Base-by-base conservation (phyloP, 2,329 filamentous ascomycete genomes). In the Talaromyces sp. region DNA sequence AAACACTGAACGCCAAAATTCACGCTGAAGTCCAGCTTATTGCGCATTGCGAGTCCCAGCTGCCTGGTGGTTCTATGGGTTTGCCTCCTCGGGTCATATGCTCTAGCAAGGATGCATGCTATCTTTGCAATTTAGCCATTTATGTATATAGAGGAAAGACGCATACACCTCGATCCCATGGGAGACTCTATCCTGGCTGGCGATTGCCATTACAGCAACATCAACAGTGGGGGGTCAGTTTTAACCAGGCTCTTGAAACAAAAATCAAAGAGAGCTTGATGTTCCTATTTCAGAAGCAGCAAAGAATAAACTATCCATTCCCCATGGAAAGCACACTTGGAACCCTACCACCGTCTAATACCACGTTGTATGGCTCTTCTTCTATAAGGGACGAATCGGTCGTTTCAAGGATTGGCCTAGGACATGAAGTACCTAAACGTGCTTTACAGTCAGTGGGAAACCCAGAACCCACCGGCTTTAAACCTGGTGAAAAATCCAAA, bases 71-170 rank as follows among this genome's bases (percentile, higher is more conserved):
- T 23, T 23, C 9, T 56, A 23, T 9, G 51, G 52, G 36, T 61
- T 61, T 50, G 7, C 54, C 30, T 14, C 60, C 60, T 52, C 54
- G 66, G 10, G 66, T 66, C 2, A 60, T 70, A 16, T 63, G 63
- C 57, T 70, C 69, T 27, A 69, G 66, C 61, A 70, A 70, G 47
- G 68, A 69, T 40, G 68, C 67, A 9, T 71, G 68, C 54, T 70
- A 66, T 59, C 57, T 71, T 1, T 71, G 68, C 57, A 61, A 66
- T 60, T 4, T 54, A 4, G 67, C 66, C 56, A 64, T 71, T 27
- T 16, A 54, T 12, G 8, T 55, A 8, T 52, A 6, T 52, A 59
- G 68, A 47, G 50, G 54, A 5, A 63, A 65, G 40, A 65, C 65
- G 34, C 40, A 68, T 54, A 70, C 61, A 18, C 63, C 66, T 16